These are phyloP conservation scores for Nakaseomyces sp. DNA, from an alignment of 1,139 yeast genomes.

Conservation along the genomic window DNA sequence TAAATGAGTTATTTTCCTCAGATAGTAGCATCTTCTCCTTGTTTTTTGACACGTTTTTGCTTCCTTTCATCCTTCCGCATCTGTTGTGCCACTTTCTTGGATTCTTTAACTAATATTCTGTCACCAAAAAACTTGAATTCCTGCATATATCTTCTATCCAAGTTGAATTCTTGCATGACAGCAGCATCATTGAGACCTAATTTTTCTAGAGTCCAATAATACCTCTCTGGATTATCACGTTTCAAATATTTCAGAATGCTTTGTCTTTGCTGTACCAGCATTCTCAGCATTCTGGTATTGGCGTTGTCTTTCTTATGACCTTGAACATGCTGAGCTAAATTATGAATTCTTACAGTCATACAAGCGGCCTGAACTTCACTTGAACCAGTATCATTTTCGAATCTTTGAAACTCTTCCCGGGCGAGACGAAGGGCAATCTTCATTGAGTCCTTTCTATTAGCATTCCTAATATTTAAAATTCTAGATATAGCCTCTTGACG, in stretches of 20 bases:
- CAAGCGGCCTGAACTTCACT: constrained; percentile 95
- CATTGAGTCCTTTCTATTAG: constrained; percentile 50
- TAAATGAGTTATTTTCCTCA: no score
- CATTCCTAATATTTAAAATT: constrained; percentile 65
- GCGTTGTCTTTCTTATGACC: constrained; percentile 64
- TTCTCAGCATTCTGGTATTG: constrained; percentile 62
- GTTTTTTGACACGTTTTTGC: constrained; percentile 26
- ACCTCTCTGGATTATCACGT: constrained; percentile 66
- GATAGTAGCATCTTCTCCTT: neutral
- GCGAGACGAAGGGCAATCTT: constrained; percentile 59
- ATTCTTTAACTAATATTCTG: constrained; percentile 37
- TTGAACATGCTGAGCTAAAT: constrained; percentile 67
- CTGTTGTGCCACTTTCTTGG: constrained; percentile 38
- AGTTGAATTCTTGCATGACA: constrained; percentile 69
- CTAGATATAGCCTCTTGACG: constrained; percentile 66
- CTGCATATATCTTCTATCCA: constrained; percentile 79
- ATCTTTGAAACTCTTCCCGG: constrained; percentile 66
- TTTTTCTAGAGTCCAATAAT: constrained; percentile 78
- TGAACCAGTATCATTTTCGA: constrained; percentile 88
- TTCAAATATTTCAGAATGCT: constrained; percentile 72
- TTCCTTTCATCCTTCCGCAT: constrained; percentile 37
- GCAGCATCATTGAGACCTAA: constrained; percentile 80
- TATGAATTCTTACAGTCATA: constrained; percentile 71
- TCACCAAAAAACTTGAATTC: constrained; percentile 78
- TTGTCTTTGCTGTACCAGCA: constrained; percentile 84